Conservation (phyloP, 768 basidiomycete genomes). For the Serendipita sp. region DNA sequence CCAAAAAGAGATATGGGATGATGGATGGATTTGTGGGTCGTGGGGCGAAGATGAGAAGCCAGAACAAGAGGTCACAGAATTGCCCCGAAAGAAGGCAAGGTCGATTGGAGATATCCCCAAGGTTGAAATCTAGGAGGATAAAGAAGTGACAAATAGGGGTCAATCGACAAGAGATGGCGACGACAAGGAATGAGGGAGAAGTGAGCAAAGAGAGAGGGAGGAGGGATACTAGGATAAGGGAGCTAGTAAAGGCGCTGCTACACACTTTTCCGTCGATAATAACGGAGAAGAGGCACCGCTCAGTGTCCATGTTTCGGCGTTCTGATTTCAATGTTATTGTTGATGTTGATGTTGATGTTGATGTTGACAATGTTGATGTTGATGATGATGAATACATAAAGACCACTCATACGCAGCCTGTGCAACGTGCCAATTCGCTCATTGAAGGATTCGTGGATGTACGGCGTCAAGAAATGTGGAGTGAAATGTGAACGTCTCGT, state of each 20-base stretch:
- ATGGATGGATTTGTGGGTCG: too few species aligned
- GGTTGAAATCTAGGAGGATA: too few species aligned
- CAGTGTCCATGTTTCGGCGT: not conserved
- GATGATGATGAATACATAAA: not conserved
- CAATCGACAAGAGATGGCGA: not conserved
- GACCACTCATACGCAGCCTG: not conserved
- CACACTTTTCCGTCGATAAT: too few species aligned
- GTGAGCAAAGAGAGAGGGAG: not conserved
- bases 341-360: not conserved
- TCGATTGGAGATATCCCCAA: too few species aligned
- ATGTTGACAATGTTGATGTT: not conserved
- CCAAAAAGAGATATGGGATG: too few species aligned
- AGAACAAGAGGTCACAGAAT: too few species aligned
- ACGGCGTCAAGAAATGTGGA: not conserved
- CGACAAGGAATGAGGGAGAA: not conserved
- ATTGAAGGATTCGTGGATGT: too few species aligned
- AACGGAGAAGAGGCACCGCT: too few species aligned
- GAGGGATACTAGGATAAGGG: not conserved
- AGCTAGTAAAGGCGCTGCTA: not conserved
- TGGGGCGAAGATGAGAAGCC: too few species aligned
- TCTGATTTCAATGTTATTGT: not conserved
- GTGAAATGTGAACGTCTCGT: not conserved
- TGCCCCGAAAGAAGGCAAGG: too few species aligned
- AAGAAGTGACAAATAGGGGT: not conserved
- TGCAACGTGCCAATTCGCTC: not conserved